Evolutionary conservation across 768 basidiomycete genomes (phyloP).

Genomic region (Rhizopogon vulgaris): DNA sequence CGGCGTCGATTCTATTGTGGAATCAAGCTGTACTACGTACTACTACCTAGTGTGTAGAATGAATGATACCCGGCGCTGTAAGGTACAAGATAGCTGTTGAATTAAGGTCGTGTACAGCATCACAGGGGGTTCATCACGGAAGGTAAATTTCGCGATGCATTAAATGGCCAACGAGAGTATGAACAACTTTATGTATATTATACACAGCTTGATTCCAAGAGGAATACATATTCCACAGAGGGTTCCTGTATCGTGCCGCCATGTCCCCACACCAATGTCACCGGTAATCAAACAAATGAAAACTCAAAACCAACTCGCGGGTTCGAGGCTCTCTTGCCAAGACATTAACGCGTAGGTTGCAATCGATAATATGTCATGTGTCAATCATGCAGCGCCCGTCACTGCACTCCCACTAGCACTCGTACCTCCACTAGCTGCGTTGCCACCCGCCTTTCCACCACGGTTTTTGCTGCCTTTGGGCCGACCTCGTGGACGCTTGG

Average conservation of each 20-base stretch:
- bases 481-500: conserved; percentile 57
- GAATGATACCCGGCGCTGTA: background rate
- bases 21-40: background rate
- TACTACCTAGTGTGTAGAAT: background rate
- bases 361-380: background rate
- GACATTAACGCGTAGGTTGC: background rate
- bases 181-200: background rate
- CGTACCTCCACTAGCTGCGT: background rate
- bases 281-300: background rate
- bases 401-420: conserved; percentile 10
- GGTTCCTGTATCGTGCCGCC: background rate
- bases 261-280: background rate
- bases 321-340: background rate
- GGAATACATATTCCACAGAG: background rate
- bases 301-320: background rate
- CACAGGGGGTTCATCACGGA: background rate
- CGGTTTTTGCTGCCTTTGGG: conserved; percentile 69
- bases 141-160: no score
- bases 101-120: background rate
- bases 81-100: background rate
- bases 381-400: background rate
- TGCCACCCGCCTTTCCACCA: conserved; percentile 8
- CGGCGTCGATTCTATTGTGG: background rate
- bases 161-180: no score
- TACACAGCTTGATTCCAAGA: background rate